phyloP scores from a whole-genome alignment of 2,329 filamentous ascomycete species.

The Fusarium circinatum region DNA sequence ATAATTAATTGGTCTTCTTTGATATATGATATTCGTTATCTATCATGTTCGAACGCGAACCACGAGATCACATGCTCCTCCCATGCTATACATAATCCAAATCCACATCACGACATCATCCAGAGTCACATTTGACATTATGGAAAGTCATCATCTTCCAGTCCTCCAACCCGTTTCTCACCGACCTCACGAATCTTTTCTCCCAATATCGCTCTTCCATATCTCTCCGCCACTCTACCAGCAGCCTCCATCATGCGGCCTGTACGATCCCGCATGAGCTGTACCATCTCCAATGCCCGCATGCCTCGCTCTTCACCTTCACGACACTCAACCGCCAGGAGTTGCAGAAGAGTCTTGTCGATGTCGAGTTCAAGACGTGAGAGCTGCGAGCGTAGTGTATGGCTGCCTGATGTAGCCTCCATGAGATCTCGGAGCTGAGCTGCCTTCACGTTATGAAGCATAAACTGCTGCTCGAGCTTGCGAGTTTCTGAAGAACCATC shows the following conservation, averaged over 20 bases:
- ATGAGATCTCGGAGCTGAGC: slow-evolving; percentile 81
- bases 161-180: slow-evolving; percentile 72
- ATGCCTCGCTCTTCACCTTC: slow-evolving; percentile 94
- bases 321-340: slow-evolving; percentile 89
- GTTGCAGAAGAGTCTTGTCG: slow-evolving; percentile 89
- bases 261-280: slow-evolving; percentile 82
- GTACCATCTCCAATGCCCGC: slow-evolving; percentile 91
- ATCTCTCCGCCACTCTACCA: slow-evolving; percentile 86
- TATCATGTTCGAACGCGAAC: not conserved
- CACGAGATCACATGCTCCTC: not conserved
- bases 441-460: slow-evolving; percentile 77
- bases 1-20: not conserved
- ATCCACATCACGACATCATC: not conserved
- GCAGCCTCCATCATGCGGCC: slow-evolving; percentile 94
- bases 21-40: not conserved
- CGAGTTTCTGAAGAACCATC: slow-evolving; percentile 60
- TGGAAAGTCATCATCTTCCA: slow-evolving; percentile 65
- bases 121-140: no score
- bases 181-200: slow-evolving; percentile 92
- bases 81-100: slow-evolving; percentile 7
- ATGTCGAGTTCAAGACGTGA: slow-evolving; percentile 81
- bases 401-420: slow-evolving; percentile 67
- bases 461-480: slow-evolving; percentile 81
- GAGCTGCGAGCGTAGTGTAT: slow-evolving; percentile 73
- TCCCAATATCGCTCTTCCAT: slow-evolving; percentile 80